Evolutionary conservation across 1,284 basidiomycete species (phyloP).

Genomic region (Boletus smithii): DNA sequence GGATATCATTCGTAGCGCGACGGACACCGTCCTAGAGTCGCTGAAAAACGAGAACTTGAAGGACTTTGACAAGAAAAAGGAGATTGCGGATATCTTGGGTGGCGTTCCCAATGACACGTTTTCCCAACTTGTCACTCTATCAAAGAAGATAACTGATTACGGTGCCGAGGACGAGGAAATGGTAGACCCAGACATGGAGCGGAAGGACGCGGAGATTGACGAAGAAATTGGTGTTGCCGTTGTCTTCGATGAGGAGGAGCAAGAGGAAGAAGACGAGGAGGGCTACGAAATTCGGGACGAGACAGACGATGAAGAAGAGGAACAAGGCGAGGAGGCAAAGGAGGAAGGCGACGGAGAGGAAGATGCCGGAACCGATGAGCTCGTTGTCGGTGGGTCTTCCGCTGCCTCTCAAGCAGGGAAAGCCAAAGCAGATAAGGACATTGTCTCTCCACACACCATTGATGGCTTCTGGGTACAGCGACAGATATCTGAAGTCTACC

Average conservation of each 20-base stretch:
- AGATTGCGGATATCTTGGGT: slow-evolving; percentile 82
- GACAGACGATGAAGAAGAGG: slow-evolving; percentile 74
- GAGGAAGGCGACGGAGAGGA: slow-evolving; percentile 42
- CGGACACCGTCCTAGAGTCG: slow-evolving; percentile 86
- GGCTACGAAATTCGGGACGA: slow-evolving; percentile 79
- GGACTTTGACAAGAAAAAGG: slow-evolving; percentile 98
- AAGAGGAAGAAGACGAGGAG: slow-evolving; percentile 87
- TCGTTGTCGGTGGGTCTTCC: slow-evolving; percentile 69
- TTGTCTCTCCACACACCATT: slow-evolving; percentile 86
- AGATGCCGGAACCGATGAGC: slow-evolving; percentile 55
- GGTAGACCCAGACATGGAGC: slow-evolving; percentile 72
- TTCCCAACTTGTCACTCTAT: slow-evolving; percentile 80
- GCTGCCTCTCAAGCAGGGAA: slow-evolving; percentile 42
- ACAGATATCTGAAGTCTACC: slow-evolving; percentile 85
- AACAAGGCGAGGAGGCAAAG: slow-evolving; percentile 48
- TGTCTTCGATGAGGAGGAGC: slow-evolving; percentile 94
- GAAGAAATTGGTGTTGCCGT: slow-evolving; percentile 95
- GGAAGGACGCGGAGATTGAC: slow-evolving; percentile 80
- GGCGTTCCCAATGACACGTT: slow-evolving; percentile 74
- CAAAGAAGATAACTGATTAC: slow-evolving; percentile 97
- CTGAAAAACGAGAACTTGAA: slow-evolving; percentile 90
- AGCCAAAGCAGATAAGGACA: slow-evolving; percentile 67
- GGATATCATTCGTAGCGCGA: slow-evolving; percentile 92
- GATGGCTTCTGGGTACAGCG: slow-evolving; percentile 99
- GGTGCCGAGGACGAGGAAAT: slow-evolving; percentile 80